Evolutionary conservation across 2,329 filamentous ascomycete species (phyloP).

Genomic region (Sclerotinia sclerotiorum): DNA sequence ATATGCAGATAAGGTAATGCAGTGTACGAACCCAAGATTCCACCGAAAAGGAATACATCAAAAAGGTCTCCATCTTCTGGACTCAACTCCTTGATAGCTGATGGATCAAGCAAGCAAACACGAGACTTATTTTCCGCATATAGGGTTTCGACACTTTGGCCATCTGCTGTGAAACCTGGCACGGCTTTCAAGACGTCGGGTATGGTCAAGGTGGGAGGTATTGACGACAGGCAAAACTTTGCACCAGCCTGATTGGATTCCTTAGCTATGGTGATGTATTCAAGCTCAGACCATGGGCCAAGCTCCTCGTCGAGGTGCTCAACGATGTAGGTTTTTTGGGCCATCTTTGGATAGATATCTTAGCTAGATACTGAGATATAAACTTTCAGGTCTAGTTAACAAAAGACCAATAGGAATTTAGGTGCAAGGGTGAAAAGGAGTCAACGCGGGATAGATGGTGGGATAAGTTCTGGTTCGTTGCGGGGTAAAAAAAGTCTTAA

Average conservation of each 20-base stretch:
- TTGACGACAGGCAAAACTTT: constrained; percentile 78
- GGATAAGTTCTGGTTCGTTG: constrained; percentile 27
- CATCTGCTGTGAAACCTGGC: constrained; percentile 69
- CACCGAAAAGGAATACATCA: constrained; percentile 91
- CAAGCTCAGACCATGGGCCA: constrained; percentile 88
- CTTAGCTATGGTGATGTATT: constrained; percentile 83
- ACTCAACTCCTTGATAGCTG: constrained; percentile 75
- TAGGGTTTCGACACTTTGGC: constrained; percentile 76
- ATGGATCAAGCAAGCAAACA: constrained; percentile 87
- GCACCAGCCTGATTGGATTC: constrained; percentile 70
- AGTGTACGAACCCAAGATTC: constrained; percentile 73
- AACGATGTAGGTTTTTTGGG: constrained; percentile 79
- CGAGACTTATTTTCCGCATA: constrained; percentile 69
- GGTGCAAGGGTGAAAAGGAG: constrained; percentile 9
- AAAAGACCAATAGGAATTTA: constrained; percentile 16
- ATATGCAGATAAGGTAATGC: constrained; percentile 8
- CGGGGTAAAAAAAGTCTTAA: constrained; percentile 29
- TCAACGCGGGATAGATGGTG: constrained; percentile 15
- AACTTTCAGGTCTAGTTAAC: constrained; percentile 7
- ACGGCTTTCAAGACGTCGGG: constrained; percentile 55
- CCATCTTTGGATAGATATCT: constrained; percentile 41
- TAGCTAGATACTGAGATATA: background rate
- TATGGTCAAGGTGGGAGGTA: constrained; percentile 68
- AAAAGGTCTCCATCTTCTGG: constrained; percentile 82
- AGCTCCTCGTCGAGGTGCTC: constrained; percentile 96